These are phyloP conservation scores for Syzygium grande DNA, from an alignment of 345 rosid species.

Conservation along the genomic window DNA sequence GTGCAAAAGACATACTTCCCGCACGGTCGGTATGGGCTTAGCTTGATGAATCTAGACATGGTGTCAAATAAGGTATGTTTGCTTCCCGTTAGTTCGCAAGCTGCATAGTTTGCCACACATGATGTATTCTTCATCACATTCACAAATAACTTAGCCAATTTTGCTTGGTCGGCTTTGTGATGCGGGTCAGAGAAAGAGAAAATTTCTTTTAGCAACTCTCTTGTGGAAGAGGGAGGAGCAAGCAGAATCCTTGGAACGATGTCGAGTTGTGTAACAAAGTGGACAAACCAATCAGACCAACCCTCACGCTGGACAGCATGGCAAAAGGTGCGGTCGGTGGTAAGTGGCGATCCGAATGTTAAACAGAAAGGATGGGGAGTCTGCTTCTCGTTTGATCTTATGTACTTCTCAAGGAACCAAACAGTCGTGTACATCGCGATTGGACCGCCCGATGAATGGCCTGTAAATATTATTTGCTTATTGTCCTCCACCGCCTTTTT, in stretches of 20 bases:
- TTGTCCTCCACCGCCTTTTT: slow-evolving; percentile 11
- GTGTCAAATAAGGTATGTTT: slow-evolving; percentile 48
- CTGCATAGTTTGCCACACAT: slow-evolving; percentile 43
- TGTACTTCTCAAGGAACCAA: background rate
- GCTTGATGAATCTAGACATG: slow-evolving; percentile 34
- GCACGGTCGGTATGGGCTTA: slow-evolving; percentile 55
- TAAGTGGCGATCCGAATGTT: slow-evolving; percentile 69
- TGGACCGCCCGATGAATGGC: slow-evolving; percentile 79
- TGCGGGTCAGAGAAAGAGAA: slow-evolving; percentile 8
- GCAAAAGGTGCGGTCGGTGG: slow-evolving; percentile 48
- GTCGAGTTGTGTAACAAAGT: slow-evolving; percentile 58
- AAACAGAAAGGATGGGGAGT: background rate
- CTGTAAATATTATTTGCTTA: slow-evolving; percentile 63
- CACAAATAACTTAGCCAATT: background rate
- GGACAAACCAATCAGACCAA: slow-evolving; percentile 54
- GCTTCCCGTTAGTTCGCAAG: slow-evolving; percentile 53
- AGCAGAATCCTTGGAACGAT: slow-evolving; percentile 64
- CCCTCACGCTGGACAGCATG: slow-evolving; percentile 64
- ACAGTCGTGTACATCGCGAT: slow-evolving; percentile 31
- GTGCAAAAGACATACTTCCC: slow-evolving; percentile 5
- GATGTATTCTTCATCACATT: slow-evolving; percentile 48
- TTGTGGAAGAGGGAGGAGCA: slow-evolving; percentile 35
- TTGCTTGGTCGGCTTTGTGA: background rate
- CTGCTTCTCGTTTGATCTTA: background rate
- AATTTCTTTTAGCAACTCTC: slow-evolving; percentile 13